A percentile compares a stretch with the other conserved stretches of the same genome.
phyloP scores from a whole-genome alignment of 108 stramenopile genomes.

The Nannochloropsis gaditana region DNA sequence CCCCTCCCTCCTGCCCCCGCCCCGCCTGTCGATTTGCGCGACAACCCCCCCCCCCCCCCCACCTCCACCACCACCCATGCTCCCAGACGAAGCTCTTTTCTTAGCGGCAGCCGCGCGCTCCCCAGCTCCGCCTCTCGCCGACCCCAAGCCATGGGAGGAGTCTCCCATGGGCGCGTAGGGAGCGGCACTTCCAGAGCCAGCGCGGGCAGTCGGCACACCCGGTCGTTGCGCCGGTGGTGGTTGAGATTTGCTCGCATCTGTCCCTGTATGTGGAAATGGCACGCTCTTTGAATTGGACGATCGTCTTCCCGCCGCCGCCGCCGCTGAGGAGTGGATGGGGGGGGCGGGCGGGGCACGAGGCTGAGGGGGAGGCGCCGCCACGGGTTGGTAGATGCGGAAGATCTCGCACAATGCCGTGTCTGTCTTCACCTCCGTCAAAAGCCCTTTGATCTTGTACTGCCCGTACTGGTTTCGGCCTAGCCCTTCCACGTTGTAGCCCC shows the following conservation, averaged over 20 bases:
- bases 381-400: background rate
- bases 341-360: background rate
- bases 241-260: too few species aligned
- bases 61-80: background rate
- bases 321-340: background rate
- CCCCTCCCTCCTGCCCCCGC: background rate
- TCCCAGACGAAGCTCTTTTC: background rate
- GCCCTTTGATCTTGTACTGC: background rate
- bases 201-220: background rate
- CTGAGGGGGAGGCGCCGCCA: background rate
- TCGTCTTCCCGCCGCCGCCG: background rate
- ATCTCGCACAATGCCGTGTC: background rate
- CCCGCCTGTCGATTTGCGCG: background rate
- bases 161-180: background rate
- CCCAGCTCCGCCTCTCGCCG: background rate
- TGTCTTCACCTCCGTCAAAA: background rate
- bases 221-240: background rate
- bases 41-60: background rate
- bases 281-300: background rate
- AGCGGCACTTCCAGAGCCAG: background rate
- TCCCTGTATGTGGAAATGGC: background rate
- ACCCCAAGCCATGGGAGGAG: background rate
- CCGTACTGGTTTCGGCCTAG: conserved; percentile 3
- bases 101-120: background rate
- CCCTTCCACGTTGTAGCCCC: background rate